Percentiles rank a stretch among this genome's conserved stretches.
Evolutionary conservation across 2,329 filamentous ascomycete genomes (phyloP).

Genomic region (Scedosporium aurantiacum): DNA sequence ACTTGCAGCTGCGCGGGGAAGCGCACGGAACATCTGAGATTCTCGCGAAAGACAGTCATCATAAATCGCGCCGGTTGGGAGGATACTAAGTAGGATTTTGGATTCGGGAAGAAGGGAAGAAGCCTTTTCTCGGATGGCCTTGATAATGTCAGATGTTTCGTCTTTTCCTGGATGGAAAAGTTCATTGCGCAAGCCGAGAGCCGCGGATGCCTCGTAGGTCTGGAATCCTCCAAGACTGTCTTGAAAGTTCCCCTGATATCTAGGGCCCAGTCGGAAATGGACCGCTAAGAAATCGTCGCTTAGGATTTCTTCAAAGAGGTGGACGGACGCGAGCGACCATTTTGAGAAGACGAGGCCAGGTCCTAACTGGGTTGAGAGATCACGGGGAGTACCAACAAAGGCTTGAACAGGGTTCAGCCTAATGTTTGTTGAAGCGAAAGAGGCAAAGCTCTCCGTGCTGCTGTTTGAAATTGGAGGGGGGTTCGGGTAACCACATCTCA

Average conservation of each 20-base stretch:
- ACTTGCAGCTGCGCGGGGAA: conserved; percentile 62
- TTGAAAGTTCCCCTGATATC: conserved; percentile 93
- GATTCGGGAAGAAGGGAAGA: conserved; percentile 71
- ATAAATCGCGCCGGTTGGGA: conserved; percentile 68
- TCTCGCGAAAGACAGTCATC: conserved; percentile 72
- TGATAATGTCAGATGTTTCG: conserved; percentile 81
- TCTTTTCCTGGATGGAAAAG: conserved; percentile 81
- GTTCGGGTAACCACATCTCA: conserved; percentile 81
- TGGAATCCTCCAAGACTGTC: conserved; percentile 93
- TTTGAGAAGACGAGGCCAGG: conserved; percentile 62
- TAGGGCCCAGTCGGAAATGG: conserved; percentile 76
- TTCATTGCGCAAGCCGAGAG: conserved; percentile 84
- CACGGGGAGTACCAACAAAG: conserved; percentile 85
- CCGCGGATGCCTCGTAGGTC: conserved; percentile 87
- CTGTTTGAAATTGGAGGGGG: conserved; percentile 53
- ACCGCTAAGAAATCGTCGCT: conserved; percentile 90
- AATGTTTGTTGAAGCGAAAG: conserved; percentile 46
- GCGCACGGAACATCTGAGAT: conserved; percentile 60
- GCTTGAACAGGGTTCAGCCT: conserved; percentile 69
- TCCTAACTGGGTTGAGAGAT: conserved; percentile 67
- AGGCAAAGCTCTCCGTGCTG: conserved; percentile 58
- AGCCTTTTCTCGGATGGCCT: conserved; percentile 76
- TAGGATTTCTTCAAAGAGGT: conserved; percentile 76
- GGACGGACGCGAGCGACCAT: conserved; percentile 84
- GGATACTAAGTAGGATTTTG: conserved; percentile 71